phyloP scores from a whole-genome alignment of 768 basidiomycete species.

The Hygrophorus pudorinus region DNA sequence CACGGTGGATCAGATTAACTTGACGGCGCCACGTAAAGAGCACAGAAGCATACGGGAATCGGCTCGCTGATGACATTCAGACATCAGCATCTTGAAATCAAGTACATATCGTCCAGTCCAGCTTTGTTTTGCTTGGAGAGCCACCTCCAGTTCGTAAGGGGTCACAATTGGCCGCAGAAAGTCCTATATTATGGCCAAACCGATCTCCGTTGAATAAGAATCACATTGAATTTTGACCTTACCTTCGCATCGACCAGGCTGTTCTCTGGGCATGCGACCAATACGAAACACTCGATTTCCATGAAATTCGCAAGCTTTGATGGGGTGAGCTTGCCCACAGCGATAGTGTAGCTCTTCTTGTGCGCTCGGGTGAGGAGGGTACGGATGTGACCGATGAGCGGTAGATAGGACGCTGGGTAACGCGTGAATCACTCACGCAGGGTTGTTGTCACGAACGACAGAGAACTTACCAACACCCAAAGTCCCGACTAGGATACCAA shows the following conservation, averaged over 20 bases:
- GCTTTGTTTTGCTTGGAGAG: slow-evolving; percentile 55
- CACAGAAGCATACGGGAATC: not conserved
- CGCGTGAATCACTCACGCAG: not conserved
- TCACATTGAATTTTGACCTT: slow-evolving; percentile 4
- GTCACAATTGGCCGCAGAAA: slow-evolving; percentile 89
- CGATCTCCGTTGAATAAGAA: not conserved
- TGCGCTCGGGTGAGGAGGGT: slow-evolving; percentile 48
- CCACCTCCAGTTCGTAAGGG: slow-evolving; percentile 82
- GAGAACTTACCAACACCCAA: slow-evolving; percentile 66
- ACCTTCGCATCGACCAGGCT: slow-evolving; percentile 70
- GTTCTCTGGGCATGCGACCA: slow-evolving; percentile 93
- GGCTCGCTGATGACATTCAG: slow-evolving; percentile 12
- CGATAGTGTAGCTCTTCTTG: slow-evolving; percentile 93
- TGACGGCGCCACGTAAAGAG: not conserved
- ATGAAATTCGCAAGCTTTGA: slow-evolving; percentile 93
- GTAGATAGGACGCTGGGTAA: slow-evolving; percentile 68
- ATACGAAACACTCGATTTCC: slow-evolving; percentile 92
- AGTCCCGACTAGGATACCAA: slow-evolving; percentile 92
- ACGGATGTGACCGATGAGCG: slow-evolving; percentile 78
- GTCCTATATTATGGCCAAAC: slow-evolving; percentile 60
- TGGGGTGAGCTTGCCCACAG: slow-evolving; percentile 91
- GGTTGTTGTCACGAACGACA: not conserved
- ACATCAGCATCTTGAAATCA: slow-evolving; percentile 57
- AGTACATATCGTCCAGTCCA: slow-evolving; percentile 78
- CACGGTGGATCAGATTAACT: not conserved